Conservation (phyloP, 2,329 filamentous ascomycete genomes). For the Kalaharituber pfeilii region DNA sequence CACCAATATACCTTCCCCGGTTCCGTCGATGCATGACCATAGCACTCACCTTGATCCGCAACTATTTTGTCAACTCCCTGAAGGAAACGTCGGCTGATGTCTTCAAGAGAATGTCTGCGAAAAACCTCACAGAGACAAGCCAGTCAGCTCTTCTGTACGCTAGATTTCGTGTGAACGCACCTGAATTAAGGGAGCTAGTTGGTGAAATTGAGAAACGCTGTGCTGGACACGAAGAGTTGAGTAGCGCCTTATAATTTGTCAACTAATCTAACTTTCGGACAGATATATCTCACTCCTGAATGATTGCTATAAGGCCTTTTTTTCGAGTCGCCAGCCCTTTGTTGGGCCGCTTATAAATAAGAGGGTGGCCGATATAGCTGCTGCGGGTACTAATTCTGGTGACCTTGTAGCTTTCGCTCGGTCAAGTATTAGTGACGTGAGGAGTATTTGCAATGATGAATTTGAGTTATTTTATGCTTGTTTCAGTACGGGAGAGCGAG, state of each 20-base stretch:
- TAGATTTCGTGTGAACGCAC: slow-evolving; percentile 50
- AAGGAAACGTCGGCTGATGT: slow-evolving; percentile 46
- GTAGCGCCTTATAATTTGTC: slow-evolving; percentile 41
- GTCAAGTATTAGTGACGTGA: slow-evolving; percentile 46
- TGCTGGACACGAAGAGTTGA: slow-evolving; percentile 39
- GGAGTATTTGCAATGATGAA: slow-evolving; percentile 48
- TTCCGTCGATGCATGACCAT: slow-evolving; percentile 32
- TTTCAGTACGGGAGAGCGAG: slow-evolving; percentile 20
- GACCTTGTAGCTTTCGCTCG: slow-evolving; percentile 49
- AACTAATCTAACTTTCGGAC: slow-evolving; percentile 4
- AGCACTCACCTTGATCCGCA: slow-evolving; percentile 47
- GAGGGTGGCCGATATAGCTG: slow-evolving; percentile 33
- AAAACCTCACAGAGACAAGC: slow-evolving; percentile 43
- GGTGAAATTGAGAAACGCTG: slow-evolving; percentile 51
- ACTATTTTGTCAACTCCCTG: slow-evolving; percentile 46
- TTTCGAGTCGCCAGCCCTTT: slow-evolving; percentile 19
- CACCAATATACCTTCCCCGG: slow-evolving; percentile 31
- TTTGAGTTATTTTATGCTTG: slow-evolving; percentile 38
- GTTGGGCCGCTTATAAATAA: slow-evolving; percentile 20
- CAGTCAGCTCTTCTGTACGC: slow-evolving; percentile 54
- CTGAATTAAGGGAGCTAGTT: slow-evolving; percentile 47
- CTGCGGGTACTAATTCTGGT: slow-evolving; percentile 41
- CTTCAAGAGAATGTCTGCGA: slow-evolving; percentile 40
- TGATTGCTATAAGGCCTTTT: slow-evolving; percentile 21
- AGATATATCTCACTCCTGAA: slow-evolving; percentile 22